Evolutionary conservation across 192 early-diverging fungal genomes (phyloP), one percentile per base, ranked within the genome.

Genomic region (Helicostylum pulchrum): DNA sequence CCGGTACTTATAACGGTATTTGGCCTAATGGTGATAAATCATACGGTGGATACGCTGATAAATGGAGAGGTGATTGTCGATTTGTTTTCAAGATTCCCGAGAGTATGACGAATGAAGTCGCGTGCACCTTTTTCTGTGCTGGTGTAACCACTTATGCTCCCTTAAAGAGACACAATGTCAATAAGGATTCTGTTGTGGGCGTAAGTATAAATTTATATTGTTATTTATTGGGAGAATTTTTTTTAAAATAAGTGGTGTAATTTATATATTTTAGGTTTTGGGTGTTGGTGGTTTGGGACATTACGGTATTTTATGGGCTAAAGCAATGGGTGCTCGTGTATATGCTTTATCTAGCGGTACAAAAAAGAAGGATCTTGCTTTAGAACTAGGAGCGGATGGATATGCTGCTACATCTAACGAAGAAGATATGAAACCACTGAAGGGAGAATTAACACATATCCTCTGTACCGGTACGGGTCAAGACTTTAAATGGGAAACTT

Each of bases 51-150:
- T 80, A 53, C 30, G 52, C 6, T 14, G 36, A 57, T 57, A 57
- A 44, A 42, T 34, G 82, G 12, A 75, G 86, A 20, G 77, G 88
- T 23, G 65, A 85, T 58, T 45, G 70, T 34, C 73, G 75, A 43
- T 93, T 83, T 65, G 78, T 74, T 23, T 92, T 83, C 86, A 85
- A 82, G 76, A 78, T 85, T 45, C 85, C 85, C 7, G 83, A 65
- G 1, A 53, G 26, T 19, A 80, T 86, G 68, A 72, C 71, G 2
- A 76, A 80, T 9, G 74, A 74, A 9, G 79, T 80, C 14, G 88
- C 86, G 8, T 85, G 87, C 2, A 88, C 92, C 10, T 79, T 94
- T 26, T 68, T 95, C 65, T 95, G 93, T 71, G 92, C 91, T 51
- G 93, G 91, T 26, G 70, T 68, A 1, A 58, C 54, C 15, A 82